phyloP scores from a whole-genome alignment of 495 filamentous ascomycete genomes.

The Evernia prunastri region DNA sequence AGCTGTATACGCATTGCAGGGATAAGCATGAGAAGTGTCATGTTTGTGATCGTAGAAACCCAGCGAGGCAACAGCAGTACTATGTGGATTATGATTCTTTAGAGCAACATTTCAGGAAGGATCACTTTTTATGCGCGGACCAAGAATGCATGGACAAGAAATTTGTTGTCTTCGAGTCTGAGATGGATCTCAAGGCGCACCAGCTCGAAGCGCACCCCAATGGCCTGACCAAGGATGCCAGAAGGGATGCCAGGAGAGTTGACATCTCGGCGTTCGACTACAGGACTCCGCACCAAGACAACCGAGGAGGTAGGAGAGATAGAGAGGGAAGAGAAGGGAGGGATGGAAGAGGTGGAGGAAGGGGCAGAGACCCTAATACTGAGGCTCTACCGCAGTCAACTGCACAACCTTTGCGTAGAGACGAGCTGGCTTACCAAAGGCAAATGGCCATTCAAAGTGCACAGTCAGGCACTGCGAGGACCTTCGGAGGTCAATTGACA shows the following conservation, averaged over 20 bases:
- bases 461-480: slow-evolving; percentile 68
- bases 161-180: slow-evolving; percentile 92
- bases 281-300: slow-evolving; percentile 62
- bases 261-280: slow-evolving; percentile 83
- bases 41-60: slow-evolving; percentile 74
- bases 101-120: slow-evolving; percentile 75
- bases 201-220: slow-evolving; percentile 71
- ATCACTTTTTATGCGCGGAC: slow-evolving; percentile 82
- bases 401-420: slow-evolving; percentile 74
- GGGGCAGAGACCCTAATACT: slow-evolving; percentile 68
- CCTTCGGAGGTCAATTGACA: slow-evolving; percentile 75
- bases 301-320: slow-evolving; percentile 50
- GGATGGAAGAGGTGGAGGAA: slow-evolving; percentile 49
- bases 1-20: slow-evolving; percentile 86
- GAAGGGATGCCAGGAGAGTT: slow-evolving; percentile 77
- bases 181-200: slow-evolving; percentile 88
- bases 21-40: slow-evolving; percentile 92
- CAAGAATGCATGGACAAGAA: slow-evolving; percentile 91
- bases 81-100: slow-evolving; percentile 80
- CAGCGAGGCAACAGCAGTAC: slow-evolving; percentile 71
- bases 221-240: slow-evolving; percentile 72
- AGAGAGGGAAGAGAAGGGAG: slow-evolving; percentile 38
- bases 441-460: slow-evolving; percentile 86
- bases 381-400: slow-evolving; percentile 72
- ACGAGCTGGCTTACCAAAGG: slow-evolving; percentile 86